phyloP scores from a whole-genome alignment of 768 basidiomycete species.

The Melanogaster broomeanus region DNA sequence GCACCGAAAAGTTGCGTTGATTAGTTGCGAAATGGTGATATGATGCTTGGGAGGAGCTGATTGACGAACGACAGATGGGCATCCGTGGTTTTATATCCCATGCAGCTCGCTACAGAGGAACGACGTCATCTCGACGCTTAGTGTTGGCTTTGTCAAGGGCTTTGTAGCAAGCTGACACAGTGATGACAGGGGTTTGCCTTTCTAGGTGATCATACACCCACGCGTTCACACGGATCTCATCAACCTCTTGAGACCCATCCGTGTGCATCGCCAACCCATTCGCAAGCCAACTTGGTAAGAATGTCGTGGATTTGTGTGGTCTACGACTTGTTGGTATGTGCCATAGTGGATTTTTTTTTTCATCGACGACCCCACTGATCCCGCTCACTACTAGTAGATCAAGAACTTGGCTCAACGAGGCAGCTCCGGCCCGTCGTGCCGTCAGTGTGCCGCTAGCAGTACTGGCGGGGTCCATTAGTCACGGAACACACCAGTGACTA shows the following conservation, averaged over 20 bases:
- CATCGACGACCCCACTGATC: neutral
- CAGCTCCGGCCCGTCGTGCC: neutral
- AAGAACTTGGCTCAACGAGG: neutral
- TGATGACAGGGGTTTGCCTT: conserved; percentile 20
- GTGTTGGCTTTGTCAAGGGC: no score
- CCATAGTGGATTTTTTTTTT: no score
- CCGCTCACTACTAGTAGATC: neutral
- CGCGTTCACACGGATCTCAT: conserved; percentile 23
- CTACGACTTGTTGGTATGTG: no score
- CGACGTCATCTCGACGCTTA: neutral
- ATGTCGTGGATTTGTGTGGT: neutral
- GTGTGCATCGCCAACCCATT: neutral
- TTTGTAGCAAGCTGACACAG: no score
- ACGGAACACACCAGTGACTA: no score
- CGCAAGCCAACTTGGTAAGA: neutral
- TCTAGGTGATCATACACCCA: conserved; percentile 21
- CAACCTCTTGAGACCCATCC: no score
- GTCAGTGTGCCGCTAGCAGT: no score
- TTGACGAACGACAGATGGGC: neutral
- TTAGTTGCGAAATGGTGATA: conserved; percentile 4
- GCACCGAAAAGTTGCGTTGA: neutral
- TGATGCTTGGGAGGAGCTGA: neutral
- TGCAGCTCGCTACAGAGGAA: neutral
- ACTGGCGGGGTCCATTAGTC: no score
- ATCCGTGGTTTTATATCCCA: conserved; percentile 18